phyloP scores from a whole-genome alignment of 345 rosid genomes.

The Arabis alpina region DNA sequence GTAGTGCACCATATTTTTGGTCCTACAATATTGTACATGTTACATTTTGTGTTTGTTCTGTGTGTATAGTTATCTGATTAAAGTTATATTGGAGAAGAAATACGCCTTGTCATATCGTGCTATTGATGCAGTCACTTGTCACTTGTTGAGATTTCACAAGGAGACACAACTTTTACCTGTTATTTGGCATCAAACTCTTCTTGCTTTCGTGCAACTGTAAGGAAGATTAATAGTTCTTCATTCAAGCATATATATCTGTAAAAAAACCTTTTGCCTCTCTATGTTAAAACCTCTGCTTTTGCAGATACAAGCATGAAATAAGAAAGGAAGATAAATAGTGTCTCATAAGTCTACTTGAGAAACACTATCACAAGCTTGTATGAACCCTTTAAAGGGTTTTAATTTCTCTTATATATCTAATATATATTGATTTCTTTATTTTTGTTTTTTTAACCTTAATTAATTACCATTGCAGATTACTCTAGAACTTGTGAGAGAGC shows the following conservation, averaged over 20 bases:
- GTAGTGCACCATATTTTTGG: no score
- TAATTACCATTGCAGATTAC: conserved; percentile 5
- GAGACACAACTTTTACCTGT: not conserved
- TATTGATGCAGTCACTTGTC: conserved; percentile 10
- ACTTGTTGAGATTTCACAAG: conserved; percentile 25
- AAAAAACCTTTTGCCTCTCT: not conserved
- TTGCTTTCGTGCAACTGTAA: conserved; percentile 17
- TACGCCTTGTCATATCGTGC: not conserved
- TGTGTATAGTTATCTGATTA: conserved; percentile 15
- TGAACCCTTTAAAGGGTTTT: no score
- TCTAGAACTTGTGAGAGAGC: conserved; percentile 4
- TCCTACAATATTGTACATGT: not conserved
- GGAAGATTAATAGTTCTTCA: no score
- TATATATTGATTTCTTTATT: no score
- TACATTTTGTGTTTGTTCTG: conserved; percentile 3
- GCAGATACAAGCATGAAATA: conserved; percentile 22
- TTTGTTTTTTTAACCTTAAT: no score
- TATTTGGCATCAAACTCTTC: conserved; percentile 29
- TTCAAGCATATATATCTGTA: not conserved
- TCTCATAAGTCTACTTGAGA: conserved; percentile 31
- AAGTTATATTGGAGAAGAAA: conserved; percentile 28
- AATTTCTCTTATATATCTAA: not conserved
- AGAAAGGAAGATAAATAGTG: conserved; percentile 24
- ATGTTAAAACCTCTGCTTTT: not conserved
- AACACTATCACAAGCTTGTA: conserved; percentile 25